phyloP scores from a whole-genome alignment of 148 eudicot species.

The Rhododendron mucronatum region DNA sequence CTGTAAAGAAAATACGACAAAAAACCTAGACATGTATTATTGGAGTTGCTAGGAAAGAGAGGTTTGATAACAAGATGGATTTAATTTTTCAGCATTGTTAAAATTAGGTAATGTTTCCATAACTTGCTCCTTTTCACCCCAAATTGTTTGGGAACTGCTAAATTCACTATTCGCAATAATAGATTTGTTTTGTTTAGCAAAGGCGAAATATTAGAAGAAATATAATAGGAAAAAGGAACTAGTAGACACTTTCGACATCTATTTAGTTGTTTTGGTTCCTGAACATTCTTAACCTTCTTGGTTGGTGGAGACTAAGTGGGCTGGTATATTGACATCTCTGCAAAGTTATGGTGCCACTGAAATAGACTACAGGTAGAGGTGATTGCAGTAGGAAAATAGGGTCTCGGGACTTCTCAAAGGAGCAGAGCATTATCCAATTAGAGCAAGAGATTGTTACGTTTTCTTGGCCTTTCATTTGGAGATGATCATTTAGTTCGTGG shows the following conservation, averaged over 20 bases:
- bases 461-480: no score
- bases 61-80: neutral
- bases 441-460: no score
- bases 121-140: neutral
- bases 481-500: no score
- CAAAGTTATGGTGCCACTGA: neutral
- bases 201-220: neutral
- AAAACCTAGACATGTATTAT: neutral
- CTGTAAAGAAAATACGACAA: neutral
- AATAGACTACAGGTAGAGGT: no score
- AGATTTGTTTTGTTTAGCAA: neutral
- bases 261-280: neutral
- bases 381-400: no score
- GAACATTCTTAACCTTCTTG: neutral
- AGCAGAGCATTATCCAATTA: no score
- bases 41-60: neutral
- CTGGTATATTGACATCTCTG: neutral
- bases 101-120: neutral
- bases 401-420: no score
- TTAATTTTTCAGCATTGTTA: neutral
- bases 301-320: neutral
- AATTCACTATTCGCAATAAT: neutral
- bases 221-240: neutral
- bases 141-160: neutral
- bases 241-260: neutral